Base-by-base conservation (phyloP, 202 grass and related monocot genomes). In the Setaria italica region DNA sequence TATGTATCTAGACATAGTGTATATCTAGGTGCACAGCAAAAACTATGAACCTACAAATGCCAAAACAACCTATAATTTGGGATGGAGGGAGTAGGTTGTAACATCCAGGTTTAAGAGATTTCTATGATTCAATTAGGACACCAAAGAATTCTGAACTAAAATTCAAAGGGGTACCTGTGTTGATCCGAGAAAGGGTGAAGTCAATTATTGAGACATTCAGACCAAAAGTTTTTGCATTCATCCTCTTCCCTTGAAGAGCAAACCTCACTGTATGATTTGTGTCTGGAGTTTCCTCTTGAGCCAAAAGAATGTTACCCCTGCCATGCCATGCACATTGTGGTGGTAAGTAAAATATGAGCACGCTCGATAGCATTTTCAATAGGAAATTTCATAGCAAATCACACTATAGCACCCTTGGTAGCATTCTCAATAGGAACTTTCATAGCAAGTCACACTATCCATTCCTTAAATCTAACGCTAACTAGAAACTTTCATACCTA, bases 291-390 rank as follows among this genome's bases (percentile, higher is more conserved):
- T 90, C 86, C 77, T 92, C 88, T 56, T 89, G 89, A 85, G 72
- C 85, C 82, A 98, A 92, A 85, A 99, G 93, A 91, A 99, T 88
- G 70, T 95, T 99, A 69, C 96, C 96, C 96, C 96, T 99, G 82
- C 39, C 73, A 91, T 88, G 67, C 33, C 51, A 91, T 67, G 20
- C 39, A 81, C 35, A 29, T 83, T 79, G 79, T 65, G 67, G 17
- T 78, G 59, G 70, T 77, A 84, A 90, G 70, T 69, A 70, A 59
- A 34, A 87, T 84, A 82, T 70, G 51, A 77, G n/a, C 7, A 39
- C 13, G 11, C 60, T 32, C 1, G 14, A 4, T 47, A 47, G 5
- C 59, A 33, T 47, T 72, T 13, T 53, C 65, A 43, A 43, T 55
- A 69, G 12, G 50, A 57, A 43, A 39, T 39, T 39, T 39, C 37